These are phyloP conservation scores for Eremochloa ophiuroides DNA, from an alignment of 176 grass and related monocot species.

Conservation along the genomic window DNA sequence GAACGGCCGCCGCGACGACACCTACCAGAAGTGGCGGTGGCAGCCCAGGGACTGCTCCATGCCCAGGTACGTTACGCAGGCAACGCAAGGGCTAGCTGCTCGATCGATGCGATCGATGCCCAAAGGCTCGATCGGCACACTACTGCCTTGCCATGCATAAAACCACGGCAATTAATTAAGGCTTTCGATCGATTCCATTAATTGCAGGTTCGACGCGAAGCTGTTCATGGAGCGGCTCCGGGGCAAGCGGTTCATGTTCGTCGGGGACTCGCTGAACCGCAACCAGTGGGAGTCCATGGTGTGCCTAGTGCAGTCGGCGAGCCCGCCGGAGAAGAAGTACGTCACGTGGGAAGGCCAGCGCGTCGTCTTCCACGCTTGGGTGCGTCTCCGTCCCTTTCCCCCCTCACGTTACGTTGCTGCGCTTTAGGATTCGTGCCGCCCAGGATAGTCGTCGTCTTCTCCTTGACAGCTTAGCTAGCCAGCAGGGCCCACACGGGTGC, in stretches of 20 bases:
- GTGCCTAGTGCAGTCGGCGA: conserved; percentile 65
- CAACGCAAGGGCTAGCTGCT: too few relatives aligned
- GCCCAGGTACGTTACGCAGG: conserved; percentile 68
- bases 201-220: conserved; percentile 67
- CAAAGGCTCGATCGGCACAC: too few relatives aligned
- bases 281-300: conserved; percentile 98
- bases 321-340: conserved; percentile 67
- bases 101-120: too few relatives aligned
- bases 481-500: not conserved
- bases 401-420: not conserved
- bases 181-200: too few relatives aligned
- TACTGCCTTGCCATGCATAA: too few relatives aligned
- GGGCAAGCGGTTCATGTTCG: conserved; percentile 78
- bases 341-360: conserved; percentile 65
- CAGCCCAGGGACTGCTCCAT: conserved; percentile 71
- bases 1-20: conserved; percentile 85
- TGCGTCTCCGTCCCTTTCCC: not conserved
- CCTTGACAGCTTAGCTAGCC: not conserved
- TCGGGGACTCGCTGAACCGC: conserved; percentile 91
- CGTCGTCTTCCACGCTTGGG: conserved; percentile 73
- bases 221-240: conserved; percentile 69
- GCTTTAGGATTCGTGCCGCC: conserved; percentile 8
- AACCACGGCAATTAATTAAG: too few relatives aligned
- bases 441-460: conserved; percentile 15
- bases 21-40: conserved; percentile 90